Base-by-base conservation (phyloP, 495 filamentous ascomycete species). In the Aspergillus ostianus region DNA sequence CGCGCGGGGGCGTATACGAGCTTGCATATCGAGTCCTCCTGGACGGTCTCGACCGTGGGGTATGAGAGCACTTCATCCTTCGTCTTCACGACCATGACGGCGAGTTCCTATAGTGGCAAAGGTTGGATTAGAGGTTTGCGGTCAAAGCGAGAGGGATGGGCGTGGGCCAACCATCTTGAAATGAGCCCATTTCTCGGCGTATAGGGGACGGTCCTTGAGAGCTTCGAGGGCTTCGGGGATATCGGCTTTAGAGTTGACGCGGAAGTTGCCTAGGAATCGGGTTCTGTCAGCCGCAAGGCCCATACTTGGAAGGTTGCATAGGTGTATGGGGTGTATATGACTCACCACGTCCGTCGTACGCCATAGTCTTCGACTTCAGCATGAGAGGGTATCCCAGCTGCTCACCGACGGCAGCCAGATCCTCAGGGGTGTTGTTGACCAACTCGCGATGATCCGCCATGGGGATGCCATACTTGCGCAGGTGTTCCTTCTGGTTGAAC, bases 11-110 rank as follows among this genome's bases (percentile, higher is more conserved):
- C 86, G 72, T 91, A 96, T 21, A 94, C 91, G 68, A 93, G 85
- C 68, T 96, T 97, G 85, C 93, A 97, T 65, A 98, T 90, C 68
- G 86, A 92, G 77, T 97, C 88, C 72, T 97, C 92, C 67, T 97
- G 94, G 27, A 97, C 80, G 0, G 93, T 98, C 77, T 98, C 95
- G 20, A 96, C 92, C 6, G 88, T 88, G 5, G 94, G 93, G 73
- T 92, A 97, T 20, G 92, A 85, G 13, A 92, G 77, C 27, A 85
- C 79, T 18, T 84, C 83, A 64, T 96, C 85, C 67, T 92, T 88
- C 17, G 90, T 97, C 67, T 96, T 88, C 56, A 97, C 86, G 8
- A 96, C 93, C 90, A 97, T 97, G 50, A 96, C 92, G 32, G 94
- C 90, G 30, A 97, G 71, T 76, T 97, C 94, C 77, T 80, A 58